These are phyloP conservation scores for Crithidia mellificae DNA, from an alignment of 208 protist species.

Conservation along the genomic window DNA sequence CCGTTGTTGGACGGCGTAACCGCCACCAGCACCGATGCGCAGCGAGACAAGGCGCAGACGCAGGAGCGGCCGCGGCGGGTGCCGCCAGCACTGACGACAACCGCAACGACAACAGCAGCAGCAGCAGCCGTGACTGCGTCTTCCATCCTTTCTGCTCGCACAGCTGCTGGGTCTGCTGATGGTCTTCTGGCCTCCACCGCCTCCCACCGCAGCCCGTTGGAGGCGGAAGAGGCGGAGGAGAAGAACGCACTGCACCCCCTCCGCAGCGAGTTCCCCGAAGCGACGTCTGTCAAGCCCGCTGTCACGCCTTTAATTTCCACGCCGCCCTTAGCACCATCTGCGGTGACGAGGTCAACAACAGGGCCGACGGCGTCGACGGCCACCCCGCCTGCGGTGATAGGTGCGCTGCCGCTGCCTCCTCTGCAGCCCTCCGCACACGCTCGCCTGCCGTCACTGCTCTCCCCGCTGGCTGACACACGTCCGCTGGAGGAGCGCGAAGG, in stretches of 20 bases:
- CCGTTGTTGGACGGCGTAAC: constrained; percentile 22
- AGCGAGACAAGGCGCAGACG: background rate
- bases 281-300: too few species aligned
- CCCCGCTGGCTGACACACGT: background rate
- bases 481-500: background rate
- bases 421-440: background rate
- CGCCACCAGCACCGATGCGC: background rate
- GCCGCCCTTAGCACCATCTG: background rate
- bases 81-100: background rate
- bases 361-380: background rate
- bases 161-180: background rate
- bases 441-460: background rate
- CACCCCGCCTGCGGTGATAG: background rate
- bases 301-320: too few species aligned
- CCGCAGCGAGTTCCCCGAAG: too few species aligned
- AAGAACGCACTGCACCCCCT: too few species aligned
- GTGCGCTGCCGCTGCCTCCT: background rate
- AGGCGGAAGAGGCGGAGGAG: background rate
- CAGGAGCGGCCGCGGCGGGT: too few species aligned
- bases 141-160: too few species aligned
- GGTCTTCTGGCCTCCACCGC: background rate
- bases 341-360: background rate
- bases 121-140: too few species aligned
- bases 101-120: too few species aligned
- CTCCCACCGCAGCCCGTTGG: background rate